A percentile compares a stretch with the other conserved stretches of the same genome.
Evolutionary conservation across 2,329 filamentous ascomycete species (phyloP).

Genomic region (Coleophoma crateriformis): DNA sequence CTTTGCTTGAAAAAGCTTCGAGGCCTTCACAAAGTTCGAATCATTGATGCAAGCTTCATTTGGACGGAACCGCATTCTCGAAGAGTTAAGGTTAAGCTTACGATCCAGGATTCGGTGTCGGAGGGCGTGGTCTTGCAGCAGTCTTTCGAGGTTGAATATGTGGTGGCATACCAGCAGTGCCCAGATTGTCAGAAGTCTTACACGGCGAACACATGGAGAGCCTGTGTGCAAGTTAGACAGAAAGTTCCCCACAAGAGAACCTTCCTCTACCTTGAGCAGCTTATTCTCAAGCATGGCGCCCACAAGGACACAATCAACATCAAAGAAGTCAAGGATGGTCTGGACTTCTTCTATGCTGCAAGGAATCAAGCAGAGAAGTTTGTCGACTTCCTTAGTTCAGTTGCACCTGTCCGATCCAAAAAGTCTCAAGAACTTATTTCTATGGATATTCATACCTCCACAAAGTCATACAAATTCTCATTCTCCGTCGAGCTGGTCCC

Average conservation of each 20-base stretch:
- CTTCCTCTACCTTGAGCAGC: slow-evolving; percentile 79
- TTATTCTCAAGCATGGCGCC: slow-evolving; percentile 90
- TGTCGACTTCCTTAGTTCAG: slow-evolving; percentile 81
- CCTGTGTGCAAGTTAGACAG: slow-evolving; percentile 89
- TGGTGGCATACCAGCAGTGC: slow-evolving; percentile 89
- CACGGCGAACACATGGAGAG: slow-evolving; percentile 93
- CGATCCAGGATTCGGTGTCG: slow-evolving; percentile 68
- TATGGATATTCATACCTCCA: slow-evolving; percentile 84
- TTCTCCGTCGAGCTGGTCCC: slow-evolving; percentile 87
- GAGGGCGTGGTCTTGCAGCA: slow-evolving; percentile 75
- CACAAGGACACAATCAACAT: slow-evolving; percentile 96
- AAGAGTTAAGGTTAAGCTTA: slow-evolving; percentile 90
- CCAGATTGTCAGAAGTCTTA: slow-evolving; percentile 94
- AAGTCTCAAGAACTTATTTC: slow-evolving; percentile 92
- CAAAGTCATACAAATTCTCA: slow-evolving; percentile 91
- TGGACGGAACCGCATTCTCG: slow-evolving; percentile 98
- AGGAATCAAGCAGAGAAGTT: slow-evolving; percentile 91
- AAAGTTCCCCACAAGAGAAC: slow-evolving; percentile 95
- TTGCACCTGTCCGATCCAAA: slow-evolving; percentile 72
- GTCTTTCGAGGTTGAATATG: slow-evolving; percentile 89
- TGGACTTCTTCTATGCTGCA: slow-evolving; percentile 91
- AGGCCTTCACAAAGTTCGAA: slow-evolving; percentile 82
- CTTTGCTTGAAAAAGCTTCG: slow-evolving; percentile 85
- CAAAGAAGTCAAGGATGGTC: slow-evolving; percentile 90
- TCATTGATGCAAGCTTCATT: slow-evolving; percentile 93